phyloP scores from a whole-genome alignment of 495 filamentous ascomycete species.

The Thermothielavioides terrestris region DNA sequence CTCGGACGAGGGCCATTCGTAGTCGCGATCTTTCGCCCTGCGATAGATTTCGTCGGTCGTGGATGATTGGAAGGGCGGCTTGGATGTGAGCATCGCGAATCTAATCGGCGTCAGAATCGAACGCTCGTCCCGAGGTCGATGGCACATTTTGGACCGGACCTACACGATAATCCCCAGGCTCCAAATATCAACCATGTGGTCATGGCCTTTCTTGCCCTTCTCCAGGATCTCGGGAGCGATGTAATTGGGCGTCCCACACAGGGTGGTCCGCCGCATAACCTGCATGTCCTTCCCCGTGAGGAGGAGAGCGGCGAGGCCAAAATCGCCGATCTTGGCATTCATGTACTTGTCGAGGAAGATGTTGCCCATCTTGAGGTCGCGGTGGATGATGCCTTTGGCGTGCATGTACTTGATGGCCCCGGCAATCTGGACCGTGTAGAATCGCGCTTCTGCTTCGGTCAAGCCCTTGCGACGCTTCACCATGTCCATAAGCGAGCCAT shows the following conservation, averaged over 20 bases:
- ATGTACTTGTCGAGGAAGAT: slow-evolving; percentile 92
- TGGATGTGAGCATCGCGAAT: slow-evolving; percentile 85
- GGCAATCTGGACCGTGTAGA: slow-evolving; percentile 86
- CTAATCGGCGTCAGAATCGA: slow-evolving; percentile 31
- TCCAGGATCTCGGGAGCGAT: slow-evolving; percentile 93
- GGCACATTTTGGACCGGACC: too few relatives aligned
- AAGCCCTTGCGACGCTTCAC: slow-evolving; percentile 78
- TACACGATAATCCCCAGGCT: slow-evolving; percentile 93
- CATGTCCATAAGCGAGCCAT: slow-evolving; percentile 99
- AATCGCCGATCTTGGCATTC: slow-evolving; percentile 97
- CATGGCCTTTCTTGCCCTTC: slow-evolving; percentile 78
- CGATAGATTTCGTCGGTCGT: slow-evolving; percentile 82
- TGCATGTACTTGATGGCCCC: slow-evolving; percentile 98
- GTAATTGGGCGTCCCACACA: slow-evolving; percentile 97
- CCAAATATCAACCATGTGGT: slow-evolving; percentile 91
- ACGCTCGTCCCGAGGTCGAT: too few relatives aligned
- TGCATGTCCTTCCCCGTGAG: slow-evolving; percentile 77
- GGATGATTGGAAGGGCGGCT: slow-evolving; percentile 78
- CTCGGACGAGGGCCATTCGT: slow-evolving; percentile 61
- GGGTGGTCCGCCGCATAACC: slow-evolving; percentile 66
- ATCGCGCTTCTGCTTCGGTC: slow-evolving; percentile 83
- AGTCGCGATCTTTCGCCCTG: slow-evolving; percentile 59
- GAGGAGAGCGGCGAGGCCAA: slow-evolving; percentile 88
- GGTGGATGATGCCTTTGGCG: slow-evolving; percentile 85
- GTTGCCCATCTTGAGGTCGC: slow-evolving; percentile 96